These are phyloP conservation scores for Sugiyamaella japonica DNA, from an alignment of 1,139 yeast species.

Conservation along the genomic window DNA sequence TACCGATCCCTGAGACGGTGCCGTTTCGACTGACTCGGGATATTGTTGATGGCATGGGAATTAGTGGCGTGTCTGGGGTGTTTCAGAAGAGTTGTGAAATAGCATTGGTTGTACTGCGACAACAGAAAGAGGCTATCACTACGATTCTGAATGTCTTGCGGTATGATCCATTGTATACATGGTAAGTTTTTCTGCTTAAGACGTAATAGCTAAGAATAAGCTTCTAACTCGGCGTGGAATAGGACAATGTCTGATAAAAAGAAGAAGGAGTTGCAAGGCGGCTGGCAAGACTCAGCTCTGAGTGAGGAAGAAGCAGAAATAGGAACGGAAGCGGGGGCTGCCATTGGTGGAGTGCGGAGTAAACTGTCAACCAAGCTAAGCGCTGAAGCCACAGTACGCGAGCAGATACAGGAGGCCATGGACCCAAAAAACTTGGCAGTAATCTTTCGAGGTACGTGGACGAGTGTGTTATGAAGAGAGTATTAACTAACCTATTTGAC, in stretches of 20 bases:
- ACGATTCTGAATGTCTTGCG: constrained; percentile 82
- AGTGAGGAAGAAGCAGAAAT: constrained; percentile 14
- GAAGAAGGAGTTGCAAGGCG: constrained; percentile 53
- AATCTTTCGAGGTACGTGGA: constrained; percentile 78
- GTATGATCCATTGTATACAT: constrained; percentile 90
- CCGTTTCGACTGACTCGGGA: constrained; percentile 93
- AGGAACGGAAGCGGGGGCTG: constrained; percentile 77
- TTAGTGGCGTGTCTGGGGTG: constrained; percentile 75
- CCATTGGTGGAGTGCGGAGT: constrained; percentile 67
- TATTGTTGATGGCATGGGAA: constrained; percentile 89
- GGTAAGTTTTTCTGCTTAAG: constrained; percentile 57
- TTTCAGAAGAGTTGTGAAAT: constrained; percentile 73
- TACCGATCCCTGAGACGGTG: constrained; percentile 88
- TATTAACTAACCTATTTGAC: not conserved
- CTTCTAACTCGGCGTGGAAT: constrained; percentile 5
- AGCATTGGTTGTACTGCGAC: constrained; percentile 66
- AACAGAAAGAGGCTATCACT: constrained; percentile 65
- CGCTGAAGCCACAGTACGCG: constrained; percentile 81
- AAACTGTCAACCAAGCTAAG: constrained; percentile 75
- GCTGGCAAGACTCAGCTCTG: constrained; percentile 35
- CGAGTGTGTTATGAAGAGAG: not conserved
- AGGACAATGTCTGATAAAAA: constrained; percentile 40
- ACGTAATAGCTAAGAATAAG: not conserved
- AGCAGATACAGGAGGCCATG: constrained; percentile 74
- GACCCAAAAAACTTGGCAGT: constrained; percentile 66